Conservation (phyloP, 768 basidiomycete species). For the Basidioascus undulatus region DNA sequence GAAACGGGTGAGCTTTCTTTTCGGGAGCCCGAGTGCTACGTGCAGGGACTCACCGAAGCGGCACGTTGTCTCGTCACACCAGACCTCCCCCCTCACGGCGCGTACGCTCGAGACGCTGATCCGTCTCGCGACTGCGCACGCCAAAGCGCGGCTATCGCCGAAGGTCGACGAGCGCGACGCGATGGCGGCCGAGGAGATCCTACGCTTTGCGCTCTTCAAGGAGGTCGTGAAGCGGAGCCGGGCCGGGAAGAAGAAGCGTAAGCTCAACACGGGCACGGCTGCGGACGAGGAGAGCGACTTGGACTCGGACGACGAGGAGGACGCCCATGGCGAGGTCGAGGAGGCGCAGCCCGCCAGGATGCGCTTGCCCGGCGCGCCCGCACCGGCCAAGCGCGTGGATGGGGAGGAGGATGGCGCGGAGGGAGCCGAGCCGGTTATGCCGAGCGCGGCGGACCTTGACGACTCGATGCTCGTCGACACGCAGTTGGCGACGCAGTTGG, state of each 20-base stretch:
- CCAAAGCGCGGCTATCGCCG: slow-evolving; percentile 69
- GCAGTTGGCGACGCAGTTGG: too few relatives aligned
- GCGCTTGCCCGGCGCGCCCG: too few relatives aligned
- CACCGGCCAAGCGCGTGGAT: slow-evolving; percentile 19
- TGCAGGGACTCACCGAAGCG: background rate
- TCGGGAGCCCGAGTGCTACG: slow-evolving; percentile 1
- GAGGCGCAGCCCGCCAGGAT: slow-evolving; percentile 26
- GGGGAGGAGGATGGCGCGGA: slow-evolving; percentile 26
- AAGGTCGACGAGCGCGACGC: slow-evolving; percentile 73
- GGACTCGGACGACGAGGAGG: slow-evolving; percentile 37
- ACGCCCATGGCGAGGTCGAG: slow-evolving; percentile 40
- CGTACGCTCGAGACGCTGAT: slow-evolving; percentile 97
- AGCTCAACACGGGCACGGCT: slow-evolving; percentile 34
- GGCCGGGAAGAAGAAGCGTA: slow-evolving; percentile 47
- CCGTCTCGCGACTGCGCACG: slow-evolving; percentile 91
- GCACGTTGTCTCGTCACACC: slow-evolving; percentile 3
- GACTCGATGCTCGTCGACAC: too few relatives aligned
- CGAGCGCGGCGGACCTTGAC: too few relatives aligned
- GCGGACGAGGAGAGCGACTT: slow-evolving; percentile 14
- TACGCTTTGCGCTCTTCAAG: slow-evolving; percentile 92
- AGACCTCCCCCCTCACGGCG: slow-evolving; percentile 94
- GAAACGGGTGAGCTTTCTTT: slow-evolving; percentile 38
- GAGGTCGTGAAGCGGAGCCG: slow-evolving; percentile 45
- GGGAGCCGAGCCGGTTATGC: too few relatives aligned
- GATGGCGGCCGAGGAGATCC: slow-evolving; percentile 70